phyloP scores from a whole-genome alignment of 2,329 filamentous ascomycete species.

The Talaromyces sp. region DNA sequence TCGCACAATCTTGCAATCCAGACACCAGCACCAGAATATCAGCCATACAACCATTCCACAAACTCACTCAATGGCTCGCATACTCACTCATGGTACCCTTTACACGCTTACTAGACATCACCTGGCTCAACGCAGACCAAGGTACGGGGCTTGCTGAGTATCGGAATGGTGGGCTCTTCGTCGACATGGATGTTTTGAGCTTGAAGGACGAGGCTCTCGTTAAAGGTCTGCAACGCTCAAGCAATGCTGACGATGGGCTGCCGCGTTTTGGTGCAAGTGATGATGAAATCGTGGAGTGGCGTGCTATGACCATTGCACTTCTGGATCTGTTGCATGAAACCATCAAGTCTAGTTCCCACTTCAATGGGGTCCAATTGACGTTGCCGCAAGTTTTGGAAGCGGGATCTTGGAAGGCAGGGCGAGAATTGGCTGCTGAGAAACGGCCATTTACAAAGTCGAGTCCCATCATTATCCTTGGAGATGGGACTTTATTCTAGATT shows the following conservation, averaged over 20 bases:
- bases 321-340: constrained; percentile 53
- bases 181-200: constrained; percentile 55
- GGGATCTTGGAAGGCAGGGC: constrained; percentile 51
- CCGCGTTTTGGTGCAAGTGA: constrained; percentile 56
- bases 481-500: constrained; percentile 40
- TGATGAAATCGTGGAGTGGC: constrained; percentile 63
- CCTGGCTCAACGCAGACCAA: constrained; percentile 53
- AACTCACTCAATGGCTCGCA: constrained; percentile 56
- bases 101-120: constrained; percentile 49
- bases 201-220: constrained; percentile 48
- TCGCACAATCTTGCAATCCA: background rate
- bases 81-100: constrained; percentile 69
- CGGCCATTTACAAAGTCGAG: constrained; percentile 34
- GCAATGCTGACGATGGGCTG: constrained; percentile 21
- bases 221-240: constrained; percentile 47
- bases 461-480: constrained; percentile 38
- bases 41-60: constrained; percentile 54
- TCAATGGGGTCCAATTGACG: constrained; percentile 37
- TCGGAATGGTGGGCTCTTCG: constrained; percentile 66
- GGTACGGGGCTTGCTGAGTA: constrained; percentile 69
- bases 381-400: constrained; percentile 54
- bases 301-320: constrained; percentile 60
- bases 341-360: constrained; percentile 41
- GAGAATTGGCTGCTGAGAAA: constrained; percentile 35
- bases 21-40: constrained; percentile 1